These are phyloP conservation scores for Staphylotrichum tortipilum DNA, from an alignment of 495 filamentous ascomycete species.

Conservation along the genomic window DNA sequence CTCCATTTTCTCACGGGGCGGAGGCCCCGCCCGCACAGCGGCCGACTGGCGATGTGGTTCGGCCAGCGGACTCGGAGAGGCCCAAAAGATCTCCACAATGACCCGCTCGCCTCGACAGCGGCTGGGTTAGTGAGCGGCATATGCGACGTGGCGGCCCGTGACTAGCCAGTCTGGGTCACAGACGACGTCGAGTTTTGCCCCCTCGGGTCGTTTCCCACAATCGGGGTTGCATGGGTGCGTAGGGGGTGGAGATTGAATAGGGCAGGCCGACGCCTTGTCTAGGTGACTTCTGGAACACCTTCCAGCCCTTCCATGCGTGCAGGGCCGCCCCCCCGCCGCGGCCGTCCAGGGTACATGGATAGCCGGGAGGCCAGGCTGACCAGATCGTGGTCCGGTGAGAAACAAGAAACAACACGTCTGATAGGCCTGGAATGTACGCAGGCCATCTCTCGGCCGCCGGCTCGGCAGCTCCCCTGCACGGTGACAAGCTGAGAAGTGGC, in stretches of 20 bases:
- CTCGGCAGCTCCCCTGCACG: background rate
- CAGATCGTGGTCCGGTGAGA: background rate
- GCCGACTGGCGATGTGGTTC: constrained; percentile 1
- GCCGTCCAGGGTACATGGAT: background rate
- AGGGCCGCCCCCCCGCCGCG: background rate
- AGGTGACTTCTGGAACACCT: constrained; percentile 4
- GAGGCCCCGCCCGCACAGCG: constrained; percentile 4
- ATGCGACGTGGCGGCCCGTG: constrained; percentile 25
- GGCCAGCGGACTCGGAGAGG: background rate
- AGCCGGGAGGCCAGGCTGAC: background rate
- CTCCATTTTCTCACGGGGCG: constrained; percentile 7
- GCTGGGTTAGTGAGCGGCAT: constrained; percentile 14
- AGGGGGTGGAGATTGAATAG: background rate
- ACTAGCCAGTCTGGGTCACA: constrained; percentile 16
- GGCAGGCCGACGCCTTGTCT: background rate
- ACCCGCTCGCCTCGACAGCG: constrained; percentile 4
- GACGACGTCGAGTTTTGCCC: background rate
- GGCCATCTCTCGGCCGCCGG: constrained; percentile 5
- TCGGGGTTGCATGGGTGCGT: background rate
- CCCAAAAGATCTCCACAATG: constrained; percentile 7
- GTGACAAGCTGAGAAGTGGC: background rate
- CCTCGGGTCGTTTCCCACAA: too few species aligned
- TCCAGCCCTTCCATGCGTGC: background rate
- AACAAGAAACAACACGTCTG: background rate
- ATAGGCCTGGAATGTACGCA: background rate